phyloP scores from a whole-genome alignment of 2,329 filamentous ascomycete species.

The Sordariomycetes sp. region DNA sequence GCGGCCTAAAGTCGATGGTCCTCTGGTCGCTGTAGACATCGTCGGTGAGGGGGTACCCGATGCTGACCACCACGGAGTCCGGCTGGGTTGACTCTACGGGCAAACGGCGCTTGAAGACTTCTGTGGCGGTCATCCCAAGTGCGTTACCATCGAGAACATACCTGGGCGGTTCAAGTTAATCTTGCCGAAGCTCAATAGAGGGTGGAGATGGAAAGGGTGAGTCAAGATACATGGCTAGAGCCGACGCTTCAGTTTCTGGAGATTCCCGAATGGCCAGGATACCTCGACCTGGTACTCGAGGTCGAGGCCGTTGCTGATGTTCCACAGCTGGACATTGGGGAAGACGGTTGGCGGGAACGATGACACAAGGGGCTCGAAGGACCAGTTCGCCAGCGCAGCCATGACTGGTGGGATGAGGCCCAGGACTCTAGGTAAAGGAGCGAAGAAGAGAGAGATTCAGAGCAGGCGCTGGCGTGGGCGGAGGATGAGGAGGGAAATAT shows the following conservation, averaged over 20 bases:
- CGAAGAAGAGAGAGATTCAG: too few relatives aligned
- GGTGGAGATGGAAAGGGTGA: background rate
- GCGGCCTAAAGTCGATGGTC: constrained; percentile 18
- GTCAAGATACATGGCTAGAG: constrained; percentile 15
- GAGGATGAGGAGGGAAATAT: too few relatives aligned
- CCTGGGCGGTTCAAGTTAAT: constrained; percentile 9
- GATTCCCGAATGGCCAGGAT: constrained; percentile 17
- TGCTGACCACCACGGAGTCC: constrained; percentile 18
- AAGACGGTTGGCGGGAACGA: background rate
- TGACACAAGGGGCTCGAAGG: background rate
- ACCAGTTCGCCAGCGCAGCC: background rate
- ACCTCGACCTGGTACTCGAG: constrained; percentile 18
- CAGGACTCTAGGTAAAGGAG: too few relatives aligned
- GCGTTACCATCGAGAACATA: constrained; percentile 23
- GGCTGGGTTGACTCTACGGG: constrained; percentile 14
- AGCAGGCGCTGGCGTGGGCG: too few relatives aligned
- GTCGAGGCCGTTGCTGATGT: background rate
- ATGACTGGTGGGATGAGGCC: background rate
- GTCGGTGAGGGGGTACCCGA: constrained; percentile 18
- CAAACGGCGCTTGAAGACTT: constrained; percentile 17
- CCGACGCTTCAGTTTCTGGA: constrained; percentile 10
- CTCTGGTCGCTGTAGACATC: constrained; percentile 18
- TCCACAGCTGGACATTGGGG: background rate
- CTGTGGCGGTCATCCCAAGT: constrained; percentile 17
- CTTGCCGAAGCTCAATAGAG: background rate